Evolutionary conservation across 1,284 basidiomycete genomes (phyloP), one percentile per base, ranked within the genome.

Genomic region (Microbotryum scabiosae): DNA sequence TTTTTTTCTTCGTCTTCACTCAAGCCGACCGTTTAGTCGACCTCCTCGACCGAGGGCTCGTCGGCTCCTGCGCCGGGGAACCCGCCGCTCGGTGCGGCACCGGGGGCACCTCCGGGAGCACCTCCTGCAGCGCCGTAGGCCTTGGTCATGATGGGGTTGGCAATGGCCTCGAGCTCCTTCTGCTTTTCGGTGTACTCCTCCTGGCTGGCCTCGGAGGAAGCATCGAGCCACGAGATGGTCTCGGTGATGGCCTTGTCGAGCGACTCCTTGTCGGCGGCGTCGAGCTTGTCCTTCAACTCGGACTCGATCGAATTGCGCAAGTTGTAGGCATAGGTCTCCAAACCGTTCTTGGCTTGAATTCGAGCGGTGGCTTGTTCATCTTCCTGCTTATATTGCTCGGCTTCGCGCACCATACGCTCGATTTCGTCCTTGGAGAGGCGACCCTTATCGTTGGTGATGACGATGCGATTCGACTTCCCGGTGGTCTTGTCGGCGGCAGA

Each of bases 371-470:
- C 75, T n/a, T 73, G 78, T 63, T 75, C 76, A 69, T 77, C 76
- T 80, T 74, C 77, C 80, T 83, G 80, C 79, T 87, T 90, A 82
- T 90, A 94, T 79, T 90, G 87, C 90, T 58, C 57, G 32, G 57
- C 57, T 57, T 76, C 74, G 62, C 69, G 65, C 62, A 97, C 86
- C 94, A 98, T 97, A 75, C 89, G 86, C 80, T 97, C 93, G 69
- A 97, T 97, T 79, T 97, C 93, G 78, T 97, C 93, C 82, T 94
- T 94, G 72, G 89, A 92, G 61, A 98, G 81, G 78, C 94, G 92
- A 60, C 94, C 94, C 82, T 97, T 96, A 82, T 96, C 91, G 78
- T 97, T 97, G 75, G 90, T 94, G 80, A 97, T 96, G 71, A 90
- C 96, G 50, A 73, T 70, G 69, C 74, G 74, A 78, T 87, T 90